phyloP scores from a whole-genome alignment of 306 rosid genomes.

The Fagus sylvatica region DNA sequence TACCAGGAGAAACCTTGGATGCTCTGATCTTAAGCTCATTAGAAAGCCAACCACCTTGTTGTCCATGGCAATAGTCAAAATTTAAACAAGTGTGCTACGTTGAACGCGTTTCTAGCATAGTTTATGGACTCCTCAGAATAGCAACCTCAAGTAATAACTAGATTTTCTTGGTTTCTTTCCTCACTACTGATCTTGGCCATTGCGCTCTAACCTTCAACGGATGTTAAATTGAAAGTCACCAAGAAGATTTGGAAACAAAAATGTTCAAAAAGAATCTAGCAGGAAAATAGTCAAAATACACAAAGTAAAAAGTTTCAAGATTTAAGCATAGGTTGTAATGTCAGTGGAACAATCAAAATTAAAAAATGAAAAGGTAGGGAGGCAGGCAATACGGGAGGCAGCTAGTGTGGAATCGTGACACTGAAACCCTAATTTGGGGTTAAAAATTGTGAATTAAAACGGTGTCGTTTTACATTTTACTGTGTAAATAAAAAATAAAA shows the following conservation, averaged over 20 bases:
- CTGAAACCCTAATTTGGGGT: too few relatives aligned
- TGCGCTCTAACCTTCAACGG: constrained; percentile 65
- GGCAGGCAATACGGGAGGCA: too few relatives aligned
- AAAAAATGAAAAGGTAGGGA: not conserved
- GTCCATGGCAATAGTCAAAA: not conserved
- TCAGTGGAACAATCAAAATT: not conserved
- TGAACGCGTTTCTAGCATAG: not conserved
- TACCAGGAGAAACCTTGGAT: not conserved
- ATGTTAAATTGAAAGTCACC: not conserved
- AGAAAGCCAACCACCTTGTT: not conserved
- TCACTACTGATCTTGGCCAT: constrained; percentile 50
- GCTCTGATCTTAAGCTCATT: not conserved
- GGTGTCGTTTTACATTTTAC: too few relatives aligned
- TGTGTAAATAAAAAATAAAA: too few relatives aligned
- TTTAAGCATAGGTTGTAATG: not conserved
- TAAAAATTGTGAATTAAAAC: too few relatives aligned
- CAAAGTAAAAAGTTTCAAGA: not conserved
- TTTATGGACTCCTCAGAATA: not conserved
- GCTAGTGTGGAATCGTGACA: too few relatives aligned
- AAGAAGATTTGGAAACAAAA: not conserved
- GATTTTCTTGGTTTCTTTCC: constrained; percentile 21
- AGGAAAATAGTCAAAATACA: not conserved
- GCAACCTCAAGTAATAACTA: constrained; percentile 7
- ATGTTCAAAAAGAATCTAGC: not conserved
- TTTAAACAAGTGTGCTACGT: not conserved